Percentiles rank a stretch among this genome's conserved stretches.
Evolutionary conservation across 108 stramenopile genomes (phyloP).

Genomic region (Cyclotella atomus): DNA sequence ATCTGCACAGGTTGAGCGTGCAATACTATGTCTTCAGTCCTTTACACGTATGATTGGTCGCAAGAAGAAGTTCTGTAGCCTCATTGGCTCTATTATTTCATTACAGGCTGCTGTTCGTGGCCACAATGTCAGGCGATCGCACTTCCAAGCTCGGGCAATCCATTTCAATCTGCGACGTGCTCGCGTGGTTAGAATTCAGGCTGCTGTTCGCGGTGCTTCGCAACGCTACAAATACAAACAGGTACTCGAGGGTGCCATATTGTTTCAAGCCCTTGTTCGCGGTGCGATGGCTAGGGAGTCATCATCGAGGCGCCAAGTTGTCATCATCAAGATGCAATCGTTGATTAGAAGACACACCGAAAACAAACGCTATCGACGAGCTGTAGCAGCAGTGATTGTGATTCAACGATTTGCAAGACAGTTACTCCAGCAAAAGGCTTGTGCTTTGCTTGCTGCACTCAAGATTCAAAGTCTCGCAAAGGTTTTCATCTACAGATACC

Average conservation of each 20-base stretch:
- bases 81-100: background rate
- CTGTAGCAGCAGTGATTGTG: background rate
- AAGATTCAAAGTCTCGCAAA: background rate
- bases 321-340: slow-evolving; percentile 1
- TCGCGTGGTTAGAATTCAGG: slow-evolving; percentile 1
- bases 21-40: background rate
- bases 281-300: background rate
- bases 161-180: background rate
- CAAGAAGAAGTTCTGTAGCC: background rate
- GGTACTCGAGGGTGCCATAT: background rate
- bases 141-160: background rate
- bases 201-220: background rate
- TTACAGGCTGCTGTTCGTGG: slow-evolving; percentile 11
- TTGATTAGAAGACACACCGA: background rate
- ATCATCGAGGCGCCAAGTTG: background rate
- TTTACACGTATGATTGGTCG: background rate
- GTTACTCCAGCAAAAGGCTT: background rate
- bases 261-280: slow-evolving; percentile 20
- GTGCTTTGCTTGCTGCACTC: background rate
- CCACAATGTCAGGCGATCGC: background rate
- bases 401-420: background rate
- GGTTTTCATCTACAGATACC: background rate
- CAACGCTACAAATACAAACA: background rate
- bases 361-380: background rate
- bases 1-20: background rate